Percentiles rank a stretch among this genome's conserved stretches.
phyloP scores from a whole-genome alignment of 345 rosid species.

The Angophora floribunda region DNA sequence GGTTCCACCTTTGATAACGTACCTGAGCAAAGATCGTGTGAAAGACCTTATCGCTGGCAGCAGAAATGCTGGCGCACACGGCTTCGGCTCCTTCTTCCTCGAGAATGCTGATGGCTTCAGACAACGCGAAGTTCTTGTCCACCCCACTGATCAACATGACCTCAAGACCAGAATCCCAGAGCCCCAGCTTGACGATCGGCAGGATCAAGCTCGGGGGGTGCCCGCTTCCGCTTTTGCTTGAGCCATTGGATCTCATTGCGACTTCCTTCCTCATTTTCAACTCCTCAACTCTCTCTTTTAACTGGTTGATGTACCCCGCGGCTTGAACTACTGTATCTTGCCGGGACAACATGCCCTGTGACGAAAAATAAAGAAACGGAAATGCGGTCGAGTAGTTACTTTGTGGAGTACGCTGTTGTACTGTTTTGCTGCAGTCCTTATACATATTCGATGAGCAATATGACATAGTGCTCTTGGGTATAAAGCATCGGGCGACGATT shows the following conservation, averaged over 20 bases:
- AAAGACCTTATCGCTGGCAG: neutral
- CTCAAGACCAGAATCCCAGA: conserved; percentile 1
- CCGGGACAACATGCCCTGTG: conserved; percentile 22
- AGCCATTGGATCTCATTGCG: neutral
- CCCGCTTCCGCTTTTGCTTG: neutral
- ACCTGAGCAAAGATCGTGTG: conserved; percentile 5
- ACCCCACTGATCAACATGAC: conserved; percentile 4
- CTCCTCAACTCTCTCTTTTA: conserved; percentile 25
- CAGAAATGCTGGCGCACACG: neutral
- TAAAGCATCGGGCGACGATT: neutral
- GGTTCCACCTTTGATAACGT: neutral
- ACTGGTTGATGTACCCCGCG: conserved; percentile 24
- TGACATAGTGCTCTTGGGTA: neutral
- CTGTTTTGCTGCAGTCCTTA: neutral
- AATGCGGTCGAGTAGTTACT: neutral
- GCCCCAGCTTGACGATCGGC: conserved; percentile 2
- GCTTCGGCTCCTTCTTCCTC: conserved; percentile 20
- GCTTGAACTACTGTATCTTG: conserved; percentile 32
- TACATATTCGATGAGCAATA: neutral
- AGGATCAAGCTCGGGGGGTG: neutral
- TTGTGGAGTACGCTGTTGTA: neutral
- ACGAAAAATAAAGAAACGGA: neutral
- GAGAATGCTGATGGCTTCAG: conserved; percentile 5
- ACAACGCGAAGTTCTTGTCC: conserved; percentile 3
- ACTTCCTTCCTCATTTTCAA: conserved; percentile 29